Evolutionary conservation across 2,329 filamentous ascomycete species (phyloP).

Genomic region (Coniochaeta sp.): DNA sequence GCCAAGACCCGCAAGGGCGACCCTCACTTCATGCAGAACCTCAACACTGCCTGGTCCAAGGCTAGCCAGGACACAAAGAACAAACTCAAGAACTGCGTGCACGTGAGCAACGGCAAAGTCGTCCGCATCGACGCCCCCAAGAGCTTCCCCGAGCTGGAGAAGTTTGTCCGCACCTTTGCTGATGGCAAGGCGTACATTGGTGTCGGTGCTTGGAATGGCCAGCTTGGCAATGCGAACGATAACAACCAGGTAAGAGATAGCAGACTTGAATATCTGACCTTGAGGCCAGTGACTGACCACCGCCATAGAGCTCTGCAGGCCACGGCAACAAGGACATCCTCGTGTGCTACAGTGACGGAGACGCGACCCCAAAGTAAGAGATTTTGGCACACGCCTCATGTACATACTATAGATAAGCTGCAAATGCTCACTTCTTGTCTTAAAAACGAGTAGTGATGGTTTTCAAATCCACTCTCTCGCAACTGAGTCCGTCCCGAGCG

Average conservation of each 20-base stretch:
- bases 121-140: constrained; percentile 26
- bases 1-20: constrained; percentile 26
- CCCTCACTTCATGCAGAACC: constrained; percentile 29
- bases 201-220: constrained; percentile 27
- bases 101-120: constrained; percentile 21
- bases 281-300: background rate
- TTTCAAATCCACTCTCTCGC: background rate
- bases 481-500: background rate
- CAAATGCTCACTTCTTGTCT: background rate
- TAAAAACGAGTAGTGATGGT: background rate
- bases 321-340: constrained; percentile 29
- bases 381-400: background rate
- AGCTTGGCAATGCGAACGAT: constrained; percentile 21
- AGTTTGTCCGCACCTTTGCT: constrained; percentile 27
- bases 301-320: constrained; percentile 23
- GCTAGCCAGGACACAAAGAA: constrained; percentile 22
- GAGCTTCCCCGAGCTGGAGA: constrained; percentile 23
- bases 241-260: constrained; percentile 14
- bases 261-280: background rate
- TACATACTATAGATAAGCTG: background rate
- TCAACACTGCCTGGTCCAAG: constrained; percentile 24
- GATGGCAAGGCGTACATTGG: constrained; percentile 29
- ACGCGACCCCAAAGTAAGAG: constrained; percentile 6
- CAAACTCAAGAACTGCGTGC: constrained; percentile 22
- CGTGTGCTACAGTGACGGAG: constrained; percentile 26